These are phyloP conservation scores for Candida sanyaensis DNA, from an alignment of 1,139 yeast species.

Conservation along the genomic window DNA sequence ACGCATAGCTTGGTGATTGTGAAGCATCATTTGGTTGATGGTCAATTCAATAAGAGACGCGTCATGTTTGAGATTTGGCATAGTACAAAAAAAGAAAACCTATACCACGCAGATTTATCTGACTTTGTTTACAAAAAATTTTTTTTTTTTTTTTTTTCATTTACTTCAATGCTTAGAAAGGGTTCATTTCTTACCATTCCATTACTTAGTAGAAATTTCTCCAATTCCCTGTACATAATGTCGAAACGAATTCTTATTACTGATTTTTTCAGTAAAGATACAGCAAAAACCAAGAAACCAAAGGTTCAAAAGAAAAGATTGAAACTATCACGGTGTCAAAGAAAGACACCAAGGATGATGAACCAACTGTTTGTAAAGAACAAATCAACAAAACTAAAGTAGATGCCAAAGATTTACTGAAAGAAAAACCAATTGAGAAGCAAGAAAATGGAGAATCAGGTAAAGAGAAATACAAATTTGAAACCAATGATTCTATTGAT, in stretches of 20 bases:
- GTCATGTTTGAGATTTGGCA: neutral
- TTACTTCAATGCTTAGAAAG: neutral
- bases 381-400: neutral
- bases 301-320: neutral
- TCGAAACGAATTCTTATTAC: slow-evolving; percentile 15
- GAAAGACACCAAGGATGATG: neutral
- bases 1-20: too few relatives aligned
- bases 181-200: neutral
- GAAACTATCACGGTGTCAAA: neutral
- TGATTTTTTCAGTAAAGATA: slow-evolving; percentile 13
- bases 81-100: neutral
- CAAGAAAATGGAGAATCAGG: neutral
- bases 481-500: neutral
- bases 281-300: neutral
- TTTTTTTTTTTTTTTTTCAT: too few relatives aligned
- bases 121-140: too few relatives aligned
- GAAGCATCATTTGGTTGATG: too few relatives aligned
- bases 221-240: slow-evolving; percentile 5
- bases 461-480: neutral
- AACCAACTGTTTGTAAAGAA: neutral
- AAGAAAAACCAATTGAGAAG: neutral
- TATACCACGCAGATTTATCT: too few relatives aligned
- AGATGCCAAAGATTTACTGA: neutral
- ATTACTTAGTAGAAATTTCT: neutral
- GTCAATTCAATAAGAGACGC: neutral